Conservation (phyloP, 1,284 basidiomycete species). For the Fomes fomentarius region DNA sequence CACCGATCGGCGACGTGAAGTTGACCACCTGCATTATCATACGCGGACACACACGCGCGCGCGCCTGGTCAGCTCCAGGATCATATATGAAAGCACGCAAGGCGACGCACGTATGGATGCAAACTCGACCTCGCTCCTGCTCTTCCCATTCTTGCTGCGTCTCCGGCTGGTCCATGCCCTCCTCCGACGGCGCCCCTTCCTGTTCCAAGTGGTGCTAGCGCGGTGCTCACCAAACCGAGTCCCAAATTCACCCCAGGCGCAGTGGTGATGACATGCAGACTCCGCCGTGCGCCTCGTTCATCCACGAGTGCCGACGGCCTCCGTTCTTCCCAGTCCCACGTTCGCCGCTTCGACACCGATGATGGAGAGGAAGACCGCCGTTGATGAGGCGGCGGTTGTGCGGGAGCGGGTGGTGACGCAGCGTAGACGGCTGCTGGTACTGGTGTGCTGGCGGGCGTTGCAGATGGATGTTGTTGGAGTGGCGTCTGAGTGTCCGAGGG, state of each 20-base stretch:
- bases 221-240: background rate
- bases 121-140: slow-evolving; percentile 22
- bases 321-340: slow-evolving; percentile 24
- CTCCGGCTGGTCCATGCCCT: slow-evolving; percentile 1
- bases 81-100: background rate
- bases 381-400: background rate
- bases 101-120: slow-evolving; percentile 39
- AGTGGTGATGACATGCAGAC: slow-evolving; percentile 15
- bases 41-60: background rate
- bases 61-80: background rate
- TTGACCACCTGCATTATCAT: slow-evolving; percentile 34
- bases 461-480: background rate
- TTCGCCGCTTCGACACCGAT: slow-evolving; percentile 16
- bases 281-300: background rate
- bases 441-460: background rate
- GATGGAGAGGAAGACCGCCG: slow-evolving; percentile 8
- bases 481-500: background rate
- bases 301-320: background rate
- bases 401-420: background rate
- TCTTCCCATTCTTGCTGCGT: slow-evolving; percentile 8
- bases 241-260: slow-evolving; percentile 15
- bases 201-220: background rate
- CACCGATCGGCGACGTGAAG: slow-evolving; percentile 38
- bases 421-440: background rate
- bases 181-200: slow-evolving; percentile 7